Percentiles rank a stretch among this genome's conserved stretches.
Conservation (phyloP, 768 basidiomycete genomes). For the Tylopilus sp. region DNA sequence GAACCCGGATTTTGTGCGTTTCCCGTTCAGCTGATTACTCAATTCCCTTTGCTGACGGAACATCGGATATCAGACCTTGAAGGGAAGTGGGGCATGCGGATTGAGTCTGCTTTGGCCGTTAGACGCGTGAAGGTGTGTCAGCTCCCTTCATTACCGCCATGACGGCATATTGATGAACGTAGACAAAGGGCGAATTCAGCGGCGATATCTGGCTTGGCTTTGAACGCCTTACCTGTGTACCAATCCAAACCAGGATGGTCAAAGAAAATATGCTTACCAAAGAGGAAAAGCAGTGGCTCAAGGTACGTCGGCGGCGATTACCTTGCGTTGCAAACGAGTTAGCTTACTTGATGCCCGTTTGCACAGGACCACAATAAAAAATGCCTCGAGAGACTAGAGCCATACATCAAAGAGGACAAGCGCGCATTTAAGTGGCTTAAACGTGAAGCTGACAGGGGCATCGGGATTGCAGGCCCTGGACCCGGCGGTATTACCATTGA, state of each 20-base stretch:
- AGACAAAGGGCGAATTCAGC: slow-evolving; percentile 72
- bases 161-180: slow-evolving; percentile 7
- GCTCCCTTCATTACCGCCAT: slow-evolving; percentile 4
- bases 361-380: slow-evolving; percentile 77
- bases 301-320: slow-evolving; percentile 40
- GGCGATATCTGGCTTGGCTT: slow-evolving; percentile 85
- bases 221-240: slow-evolving; percentile 90
- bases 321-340: neutral
- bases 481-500: slow-evolving; percentile 75
- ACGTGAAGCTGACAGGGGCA: slow-evolving; percentile 70
- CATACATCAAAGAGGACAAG: slow-evolving; percentile 70
- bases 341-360: slow-evolving; percentile 10
- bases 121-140: slow-evolving; percentile 48
- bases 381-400: slow-evolving; percentile 62
- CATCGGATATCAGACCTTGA: slow-evolving; percentile 53
- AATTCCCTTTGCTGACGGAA: slow-evolving; percentile 14
- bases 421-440: slow-evolving; percentile 79
- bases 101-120: slow-evolving; percentile 83
- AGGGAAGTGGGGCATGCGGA: slow-evolving; percentile 85
- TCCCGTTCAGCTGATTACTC: slow-evolving; percentile 6
- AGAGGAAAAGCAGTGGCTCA: slow-evolving; percentile 85
- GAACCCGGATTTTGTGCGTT: slow-evolving; percentile 89
- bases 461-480: slow-evolving; percentile 61
- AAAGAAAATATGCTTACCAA: slow-evolving; percentile 80
- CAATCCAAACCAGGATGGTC: slow-evolving; percentile 89